A percentile compares a stretch with the other conserved stretches of the same genome.
phyloP scores from a whole-genome alignment of 495 filamentous ascomycete species.

The Xylaria venustula region DNA sequence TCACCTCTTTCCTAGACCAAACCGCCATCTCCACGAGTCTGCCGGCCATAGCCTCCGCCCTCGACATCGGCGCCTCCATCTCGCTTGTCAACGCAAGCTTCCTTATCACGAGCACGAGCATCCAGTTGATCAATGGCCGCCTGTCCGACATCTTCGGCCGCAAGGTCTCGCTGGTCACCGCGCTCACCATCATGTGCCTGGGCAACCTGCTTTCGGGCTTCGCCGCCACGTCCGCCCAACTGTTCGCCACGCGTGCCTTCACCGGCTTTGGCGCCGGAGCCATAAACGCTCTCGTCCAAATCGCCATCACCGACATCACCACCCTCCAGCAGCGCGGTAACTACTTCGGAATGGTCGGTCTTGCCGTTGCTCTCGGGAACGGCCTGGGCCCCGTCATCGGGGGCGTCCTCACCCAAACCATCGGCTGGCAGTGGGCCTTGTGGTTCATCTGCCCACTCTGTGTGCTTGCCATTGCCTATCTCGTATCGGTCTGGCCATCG shows the following conservation, averaged over 20 bases:
- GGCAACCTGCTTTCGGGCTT: no score
- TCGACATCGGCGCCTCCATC: conserved; percentile 51
- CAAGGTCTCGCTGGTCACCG: conserved; percentile 30
- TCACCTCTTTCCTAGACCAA: conserved; percentile 63
- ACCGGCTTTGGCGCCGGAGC: conserved; percentile 79
- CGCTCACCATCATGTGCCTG: conserved; percentile 31
- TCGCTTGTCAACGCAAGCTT: conserved; percentile 66
- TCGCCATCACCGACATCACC: conserved; percentile 35
- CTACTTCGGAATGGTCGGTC: conserved; percentile 45
- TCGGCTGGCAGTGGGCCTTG: no score
- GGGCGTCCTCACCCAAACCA: no score
- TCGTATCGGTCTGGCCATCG: no score
- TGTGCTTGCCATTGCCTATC: no score
- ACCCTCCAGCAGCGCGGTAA: conserved; percentile 36
- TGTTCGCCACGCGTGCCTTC: conserved; percentile 39
- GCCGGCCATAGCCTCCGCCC: conserved; percentile 58
- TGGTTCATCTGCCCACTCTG: no score
- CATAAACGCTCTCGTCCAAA: conserved; percentile 31
- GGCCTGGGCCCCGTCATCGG: conserved; percentile 70
- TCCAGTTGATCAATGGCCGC: conserved; percentile 35
- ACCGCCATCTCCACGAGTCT: conserved; percentile 61
- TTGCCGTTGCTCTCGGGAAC: conserved; percentile 64
- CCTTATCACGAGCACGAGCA: conserved; percentile 64
- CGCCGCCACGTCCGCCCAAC: no score
- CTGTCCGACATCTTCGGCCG: conserved; percentile 49